Percentiles rank a stretch among this genome's conserved stretches.
These are phyloP conservation scores for Candida montana DNA, from an alignment of 805 yeast species.

Conservation along the genomic window DNA sequence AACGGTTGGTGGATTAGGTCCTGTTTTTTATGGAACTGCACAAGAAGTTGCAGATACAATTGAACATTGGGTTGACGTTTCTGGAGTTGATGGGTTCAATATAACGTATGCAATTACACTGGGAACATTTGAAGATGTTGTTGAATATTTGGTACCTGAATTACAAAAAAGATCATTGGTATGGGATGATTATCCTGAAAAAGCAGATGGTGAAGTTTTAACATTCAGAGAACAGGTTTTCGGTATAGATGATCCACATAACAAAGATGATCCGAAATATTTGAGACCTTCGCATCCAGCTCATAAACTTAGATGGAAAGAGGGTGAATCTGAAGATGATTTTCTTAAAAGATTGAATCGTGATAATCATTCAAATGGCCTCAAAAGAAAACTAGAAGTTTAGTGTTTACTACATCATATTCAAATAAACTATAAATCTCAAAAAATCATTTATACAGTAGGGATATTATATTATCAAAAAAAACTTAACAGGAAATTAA, in stretches of 20 bases:
- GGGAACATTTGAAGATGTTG: slow-evolving; percentile 35
- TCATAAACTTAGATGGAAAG: slow-evolving; percentile 13
- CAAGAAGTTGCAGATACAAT: slow-evolving; percentile 32
- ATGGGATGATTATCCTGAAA: slow-evolving; percentile 31
- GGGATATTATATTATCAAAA: too few species aligned
- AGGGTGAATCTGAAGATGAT: slow-evolving; percentile 48
- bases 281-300: slow-evolving; percentile 10
- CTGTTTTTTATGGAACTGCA: slow-evolving; percentile 24
- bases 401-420: too few species aligned
- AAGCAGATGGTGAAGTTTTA: not conserved
- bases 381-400: too few species aligned
- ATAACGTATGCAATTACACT: slow-evolving; percentile 28
- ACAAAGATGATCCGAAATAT: slow-evolving; percentile 4
- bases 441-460: too few species aligned
- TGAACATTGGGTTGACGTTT: slow-evolving; percentile 34
- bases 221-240: slow-evolving; percentile 40
- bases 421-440: too few species aligned
- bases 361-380: too few species aligned
- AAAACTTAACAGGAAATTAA: too few species aligned
- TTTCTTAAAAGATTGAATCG: too few species aligned
- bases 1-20: slow-evolving; percentile 3
- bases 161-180: slow-evolving; percentile 30
- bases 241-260: not conserved
- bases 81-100: slow-evolving; percentile 42
- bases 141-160: slow-evolving; percentile 33